Evolutionary conservation across 257 asterid genomes (phyloP), one percentile per base, ranked within the genome.

Genomic region (Nicotiana sylvestris): DNA sequence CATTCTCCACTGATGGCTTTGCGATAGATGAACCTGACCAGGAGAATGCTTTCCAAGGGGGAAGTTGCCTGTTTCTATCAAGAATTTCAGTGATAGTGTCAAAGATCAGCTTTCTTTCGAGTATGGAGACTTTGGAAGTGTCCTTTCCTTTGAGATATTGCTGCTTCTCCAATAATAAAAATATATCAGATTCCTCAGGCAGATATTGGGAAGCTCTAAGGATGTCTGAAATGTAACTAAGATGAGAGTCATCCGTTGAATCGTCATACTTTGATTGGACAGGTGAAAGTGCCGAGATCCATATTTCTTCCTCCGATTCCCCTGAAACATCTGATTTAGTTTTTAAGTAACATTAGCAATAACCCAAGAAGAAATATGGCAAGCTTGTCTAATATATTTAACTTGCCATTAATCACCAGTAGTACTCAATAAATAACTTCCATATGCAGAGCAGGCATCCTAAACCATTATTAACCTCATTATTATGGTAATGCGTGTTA

Each of bases 31-130:
- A 61, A 51, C 85, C 83, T 9, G 90, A 81, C 87, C 86, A 83
- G 2, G 87, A 82, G 66, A 81, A 79, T 16, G 83, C 88, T 86
- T 91, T 93, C 99, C 98, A 94, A 0, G 98, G 98, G 11, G 99
- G 98, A 78, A 96, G 67, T 37, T 83, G 87, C 83, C 86, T 87
- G 79, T 88, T 90, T 43, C 95, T 51, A 70, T 93, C 87, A n/a
- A 96, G 89, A 27, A 96, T 93, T 82, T 93, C 99, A 1, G 82
- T 87, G 65, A 88, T 82, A 2, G 92, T 88, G 80, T 96, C 97
- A 39, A 93, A 96, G 15, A 91, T 86, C 32, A 96, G 88, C 88
- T 86, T 93, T 84, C 99, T 84, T 56, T 86, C 88, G 61, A 96
- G 86, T 80, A 76, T 90, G 16, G 94, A 89, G 81, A 78, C 87